A percentile compares a stretch with the other conserved stretches of the same genome.
Conservation (phyloP, 148 eudicot species). For the Diospyros lotus region DNA sequence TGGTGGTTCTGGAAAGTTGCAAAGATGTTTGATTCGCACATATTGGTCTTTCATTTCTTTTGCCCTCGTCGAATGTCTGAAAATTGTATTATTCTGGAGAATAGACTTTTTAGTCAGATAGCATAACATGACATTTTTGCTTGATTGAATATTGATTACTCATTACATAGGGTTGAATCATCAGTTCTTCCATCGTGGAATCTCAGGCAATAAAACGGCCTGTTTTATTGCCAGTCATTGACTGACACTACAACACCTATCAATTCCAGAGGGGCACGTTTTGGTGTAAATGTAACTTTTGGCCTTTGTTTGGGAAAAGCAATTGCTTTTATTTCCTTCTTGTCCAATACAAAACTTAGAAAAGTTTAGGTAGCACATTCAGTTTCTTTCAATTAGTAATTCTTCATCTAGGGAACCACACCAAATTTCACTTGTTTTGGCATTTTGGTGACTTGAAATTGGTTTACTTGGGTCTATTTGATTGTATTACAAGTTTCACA, state of each 20-base stretch:
- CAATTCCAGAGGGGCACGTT: background rate
- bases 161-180: background rate
- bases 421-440: background rate
- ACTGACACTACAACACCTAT: background rate
- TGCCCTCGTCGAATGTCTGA: background rate
- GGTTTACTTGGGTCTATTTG: constrained; percentile 6
- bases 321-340: background rate
- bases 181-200: background rate
- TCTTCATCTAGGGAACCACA: constrained; percentile 1
- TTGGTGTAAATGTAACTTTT: background rate
- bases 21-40: no score
- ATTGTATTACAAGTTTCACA: background rate
- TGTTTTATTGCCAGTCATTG: background rate
- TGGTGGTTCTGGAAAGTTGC: no score
- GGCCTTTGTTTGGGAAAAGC: background rate
- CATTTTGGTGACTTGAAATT: background rate
- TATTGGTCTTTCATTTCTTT: background rate
- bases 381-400: background rate
- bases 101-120: background rate
- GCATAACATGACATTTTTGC: background rate
- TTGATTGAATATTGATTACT: background rate
- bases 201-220: background rate
- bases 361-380: background rate
- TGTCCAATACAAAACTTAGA: background rate
- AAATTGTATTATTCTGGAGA: background rate